A percentile compares a stretch with the other conserved stretches of the same genome.
Conservation (phyloP, 371 early-diverging fungal genomes). For the Mucor saturninus region DNA sequence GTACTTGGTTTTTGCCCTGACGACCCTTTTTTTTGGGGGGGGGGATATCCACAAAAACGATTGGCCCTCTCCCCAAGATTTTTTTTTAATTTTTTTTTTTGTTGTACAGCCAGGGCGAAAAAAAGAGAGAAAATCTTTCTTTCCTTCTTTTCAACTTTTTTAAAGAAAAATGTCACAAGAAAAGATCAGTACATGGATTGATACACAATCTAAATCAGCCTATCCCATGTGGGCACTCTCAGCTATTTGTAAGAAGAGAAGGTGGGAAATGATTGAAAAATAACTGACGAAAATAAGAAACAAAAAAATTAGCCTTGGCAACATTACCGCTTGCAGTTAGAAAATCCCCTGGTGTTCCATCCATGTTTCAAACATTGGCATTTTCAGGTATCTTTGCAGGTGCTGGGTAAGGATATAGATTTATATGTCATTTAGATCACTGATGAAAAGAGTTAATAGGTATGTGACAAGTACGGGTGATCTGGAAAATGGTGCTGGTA, state of each 20-base stretch:
- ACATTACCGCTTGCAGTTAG: conserved; percentile 40
- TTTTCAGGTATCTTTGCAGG: conserved; percentile 53
- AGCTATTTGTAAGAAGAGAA: conserved; percentile 35
- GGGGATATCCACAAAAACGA: too few relatives aligned
- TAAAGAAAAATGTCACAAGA: conserved; percentile 18
- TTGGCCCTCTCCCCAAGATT: too few relatives aligned
- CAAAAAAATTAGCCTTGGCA: conserved; percentile 35
- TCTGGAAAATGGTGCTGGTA: conserved; percentile 55
- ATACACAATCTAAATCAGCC: conserved; percentile 45
- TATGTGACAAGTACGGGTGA: conserved; percentile 53
- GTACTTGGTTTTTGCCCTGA: too few relatives aligned
- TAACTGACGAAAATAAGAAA: neutral
- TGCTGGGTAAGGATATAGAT: conserved; percentile 48
- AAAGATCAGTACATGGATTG: conserved; percentile 35
- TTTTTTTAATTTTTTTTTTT: too few relatives aligned
- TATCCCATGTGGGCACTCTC: conserved; percentile 52
- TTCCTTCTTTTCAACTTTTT: conserved; percentile 1
- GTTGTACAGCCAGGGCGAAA: too few relatives aligned
- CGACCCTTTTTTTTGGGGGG: too few relatives aligned
- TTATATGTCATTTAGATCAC: too few relatives aligned
- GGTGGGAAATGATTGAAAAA: neutral
- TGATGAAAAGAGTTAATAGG: conserved; percentile 11
- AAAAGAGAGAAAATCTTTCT: neutral
- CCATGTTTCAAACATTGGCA: conserved; percentile 43
- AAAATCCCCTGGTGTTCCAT: conserved; percentile 47